These are phyloP conservation scores for Citrus reticulata DNA, from an alignment of 345 rosid species.

Conservation along the genomic window DNA sequence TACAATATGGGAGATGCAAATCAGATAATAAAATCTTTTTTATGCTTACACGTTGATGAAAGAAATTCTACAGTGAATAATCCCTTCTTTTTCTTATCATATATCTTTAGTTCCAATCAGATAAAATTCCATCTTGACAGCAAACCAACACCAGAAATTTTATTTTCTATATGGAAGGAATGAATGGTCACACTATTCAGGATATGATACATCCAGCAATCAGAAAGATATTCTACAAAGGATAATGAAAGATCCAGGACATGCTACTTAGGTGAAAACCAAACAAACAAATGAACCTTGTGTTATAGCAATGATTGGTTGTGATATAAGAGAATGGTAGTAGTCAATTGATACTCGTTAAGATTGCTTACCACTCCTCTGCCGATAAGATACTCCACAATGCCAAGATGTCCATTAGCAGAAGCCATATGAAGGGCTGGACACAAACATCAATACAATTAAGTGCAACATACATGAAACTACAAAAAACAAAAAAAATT, in stretches of 20 bases:
- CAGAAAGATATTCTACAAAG: neutral
- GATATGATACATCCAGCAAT: neutral
- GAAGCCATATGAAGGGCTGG: constrained; percentile 96
- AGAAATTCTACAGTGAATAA: neutral
- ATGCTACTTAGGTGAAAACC: neutral
- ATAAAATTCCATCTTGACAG: constrained; percentile 1
- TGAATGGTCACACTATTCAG: neutral
- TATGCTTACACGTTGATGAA: neutral
- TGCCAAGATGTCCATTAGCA: constrained; percentile 69
- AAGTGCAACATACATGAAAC: neutral
- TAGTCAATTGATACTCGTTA: neutral
- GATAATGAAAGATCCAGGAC: neutral
- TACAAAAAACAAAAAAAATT: neutral
- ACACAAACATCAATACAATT: constrained; percentile 8
- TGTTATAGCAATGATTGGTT: neutral
- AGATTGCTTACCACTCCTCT: constrained; percentile 49
- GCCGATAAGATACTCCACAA: constrained; percentile 72
- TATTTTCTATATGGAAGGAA: neutral
- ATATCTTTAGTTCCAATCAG: neutral
- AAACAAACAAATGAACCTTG: neutral
- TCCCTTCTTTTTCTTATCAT: neutral
- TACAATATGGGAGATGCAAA: neutral
- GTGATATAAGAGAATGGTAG: neutral
- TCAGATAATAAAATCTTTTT: neutral
- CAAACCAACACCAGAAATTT: neutral